These are phyloP conservation scores for Yamadazyma diddensiae DNA, from an alignment of 1,139 yeast species.

Conservation along the genomic window DNA sequence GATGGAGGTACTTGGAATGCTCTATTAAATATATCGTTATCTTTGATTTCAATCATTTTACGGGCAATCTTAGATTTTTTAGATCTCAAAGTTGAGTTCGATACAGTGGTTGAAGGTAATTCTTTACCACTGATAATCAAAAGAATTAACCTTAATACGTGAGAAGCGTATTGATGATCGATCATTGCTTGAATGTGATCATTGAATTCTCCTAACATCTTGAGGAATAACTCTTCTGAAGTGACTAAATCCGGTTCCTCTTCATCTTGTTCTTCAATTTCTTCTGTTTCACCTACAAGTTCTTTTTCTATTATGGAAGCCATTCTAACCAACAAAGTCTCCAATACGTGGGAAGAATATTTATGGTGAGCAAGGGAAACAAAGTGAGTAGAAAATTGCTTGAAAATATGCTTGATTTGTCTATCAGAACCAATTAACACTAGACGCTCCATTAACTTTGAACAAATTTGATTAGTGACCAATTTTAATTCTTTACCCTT, in stretches of 20 bases:
- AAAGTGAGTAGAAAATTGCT: slow-evolving; percentile 68
- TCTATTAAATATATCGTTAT: slow-evolving; percentile 63
- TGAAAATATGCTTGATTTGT: slow-evolving; percentile 65
- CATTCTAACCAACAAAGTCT: slow-evolving; percentile 72
- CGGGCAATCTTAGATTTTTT: slow-evolving; percentile 88
- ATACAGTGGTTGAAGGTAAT: slow-evolving; percentile 70
- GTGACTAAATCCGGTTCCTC: slow-evolving; percentile 31
- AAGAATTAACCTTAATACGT: slow-evolving; percentile 71
- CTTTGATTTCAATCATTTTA: slow-evolving; percentile 87
- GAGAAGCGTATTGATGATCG: slow-evolving; percentile 81
- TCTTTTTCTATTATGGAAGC: slow-evolving; percentile 81
- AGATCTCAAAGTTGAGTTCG: slow-evolving; percentile 77
- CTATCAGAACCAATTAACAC: slow-evolving; percentile 62
- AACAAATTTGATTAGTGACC: slow-evolving; percentile 92
- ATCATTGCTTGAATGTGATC: slow-evolving; percentile 61
- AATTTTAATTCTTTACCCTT: slow-evolving; percentile 87
- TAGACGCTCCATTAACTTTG: slow-evolving; percentile 85
- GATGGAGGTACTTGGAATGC: slow-evolving; percentile 71
- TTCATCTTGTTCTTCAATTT: slow-evolving; percentile 28
- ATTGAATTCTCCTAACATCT: slow-evolving; percentile 64
- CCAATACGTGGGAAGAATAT: slow-evolving; percentile 91
- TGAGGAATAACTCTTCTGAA: slow-evolving; percentile 63
- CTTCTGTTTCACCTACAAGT: slow-evolving; percentile 31
- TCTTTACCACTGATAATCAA: slow-evolving; percentile 75
- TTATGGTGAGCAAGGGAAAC: slow-evolving; percentile 79